A percentile compares a stretch with the other conserved stretches of the same genome.
These are phyloP conservation scores for Beauveria sp. DNA, from an alignment of 2,329 filamentous ascomycete species.

Conservation along the genomic window DNA sequence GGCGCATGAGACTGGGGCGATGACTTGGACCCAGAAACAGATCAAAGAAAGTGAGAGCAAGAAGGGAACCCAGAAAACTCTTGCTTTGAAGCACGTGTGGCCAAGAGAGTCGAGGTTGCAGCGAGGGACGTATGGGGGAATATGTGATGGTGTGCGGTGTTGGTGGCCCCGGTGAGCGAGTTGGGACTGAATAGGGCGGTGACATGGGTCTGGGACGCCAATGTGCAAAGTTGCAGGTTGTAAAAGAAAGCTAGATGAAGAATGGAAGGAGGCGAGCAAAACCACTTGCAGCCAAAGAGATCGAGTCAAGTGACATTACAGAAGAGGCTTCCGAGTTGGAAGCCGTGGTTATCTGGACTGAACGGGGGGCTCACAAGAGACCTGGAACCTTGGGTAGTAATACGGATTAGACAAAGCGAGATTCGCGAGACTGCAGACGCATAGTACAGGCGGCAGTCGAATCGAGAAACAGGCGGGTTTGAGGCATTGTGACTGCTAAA, in stretches of 20 bases:
- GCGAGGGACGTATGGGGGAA: not conserved
- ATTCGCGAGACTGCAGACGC: no score
- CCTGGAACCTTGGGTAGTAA: no score
- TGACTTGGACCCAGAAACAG: not conserved
- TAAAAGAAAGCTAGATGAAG: not conserved
- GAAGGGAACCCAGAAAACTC: not conserved
- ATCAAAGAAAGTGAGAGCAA: not conserved
- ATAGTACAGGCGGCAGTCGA: no score
- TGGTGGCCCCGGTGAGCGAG: conserved; percentile 3
- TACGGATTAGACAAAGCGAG: no score
- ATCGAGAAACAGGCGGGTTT: no score
- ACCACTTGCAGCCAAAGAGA: no score
- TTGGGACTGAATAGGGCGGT: not conserved
- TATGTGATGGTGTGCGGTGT: conserved; percentile 1
- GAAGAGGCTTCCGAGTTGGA: not conserved
- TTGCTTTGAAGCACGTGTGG: not conserved
- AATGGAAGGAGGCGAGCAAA: not conserved
- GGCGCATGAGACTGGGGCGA: not conserved
- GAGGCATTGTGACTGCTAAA: no score
- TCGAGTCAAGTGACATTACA: not conserved
- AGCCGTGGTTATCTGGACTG: no score
- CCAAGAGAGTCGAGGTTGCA: not conserved
- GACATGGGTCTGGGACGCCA: not conserved
- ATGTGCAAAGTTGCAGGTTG: not conserved
- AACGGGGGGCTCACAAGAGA: no score